A percentile compares a stretch with the other conserved stretches of the same genome.
phyloP scores from a whole-genome alignment of 2,329 filamentous ascomycete genomes.

The Didymella keratinophila region DNA sequence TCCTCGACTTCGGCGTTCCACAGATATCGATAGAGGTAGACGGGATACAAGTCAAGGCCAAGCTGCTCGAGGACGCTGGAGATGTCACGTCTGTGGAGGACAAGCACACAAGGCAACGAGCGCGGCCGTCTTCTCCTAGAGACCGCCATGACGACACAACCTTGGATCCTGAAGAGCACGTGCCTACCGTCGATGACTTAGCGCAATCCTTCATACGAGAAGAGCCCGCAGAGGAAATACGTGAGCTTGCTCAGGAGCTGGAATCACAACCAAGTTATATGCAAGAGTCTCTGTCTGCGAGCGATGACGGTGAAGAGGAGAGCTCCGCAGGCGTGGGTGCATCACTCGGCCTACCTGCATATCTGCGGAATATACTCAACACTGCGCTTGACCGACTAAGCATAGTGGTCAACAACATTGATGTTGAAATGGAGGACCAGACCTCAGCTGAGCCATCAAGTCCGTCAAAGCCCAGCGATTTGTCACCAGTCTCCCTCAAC shows the following conservation, averaged over 20 bases:
- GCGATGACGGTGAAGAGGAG: conserved; percentile 71
- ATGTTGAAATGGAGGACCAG: conserved; percentile 69
- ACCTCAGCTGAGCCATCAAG: conserved; percentile 59
- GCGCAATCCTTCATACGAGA: conserved; percentile 81
- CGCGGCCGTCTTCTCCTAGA: conserved; percentile 20
- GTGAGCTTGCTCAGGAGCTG: conserved; percentile 73
- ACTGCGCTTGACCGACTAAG: conserved; percentile 76
- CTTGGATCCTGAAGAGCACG: conserved; percentile 45
- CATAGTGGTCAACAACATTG: conserved; percentile 70
- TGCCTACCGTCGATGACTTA: conserved; percentile 76
- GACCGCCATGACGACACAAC: conserved; percentile 28
- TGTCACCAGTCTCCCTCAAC: conserved; percentile 67
- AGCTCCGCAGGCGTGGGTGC: conserved; percentile 72
- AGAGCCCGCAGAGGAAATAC: conserved; percentile 70
- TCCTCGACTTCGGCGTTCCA: conserved; percentile 86
- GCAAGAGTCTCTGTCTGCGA: conserved; percentile 65
- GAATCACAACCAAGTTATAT: conserved; percentile 69
- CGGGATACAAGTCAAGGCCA: conserved; percentile 74
- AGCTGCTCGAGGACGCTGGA: conserved; percentile 30
- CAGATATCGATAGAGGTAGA: conserved; percentile 83
- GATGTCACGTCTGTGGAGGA: conserved; percentile 12
- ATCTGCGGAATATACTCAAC: conserved; percentile 75
- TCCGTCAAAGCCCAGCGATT: conserved; percentile 56
- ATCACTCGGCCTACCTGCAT: conserved; percentile 71
- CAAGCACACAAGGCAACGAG: conserved; percentile 12